phyloP scores from a whole-genome alignment of 225 moss, liverwort and hornwort species.

The Pseudisothecium myosuroides region DNA sequence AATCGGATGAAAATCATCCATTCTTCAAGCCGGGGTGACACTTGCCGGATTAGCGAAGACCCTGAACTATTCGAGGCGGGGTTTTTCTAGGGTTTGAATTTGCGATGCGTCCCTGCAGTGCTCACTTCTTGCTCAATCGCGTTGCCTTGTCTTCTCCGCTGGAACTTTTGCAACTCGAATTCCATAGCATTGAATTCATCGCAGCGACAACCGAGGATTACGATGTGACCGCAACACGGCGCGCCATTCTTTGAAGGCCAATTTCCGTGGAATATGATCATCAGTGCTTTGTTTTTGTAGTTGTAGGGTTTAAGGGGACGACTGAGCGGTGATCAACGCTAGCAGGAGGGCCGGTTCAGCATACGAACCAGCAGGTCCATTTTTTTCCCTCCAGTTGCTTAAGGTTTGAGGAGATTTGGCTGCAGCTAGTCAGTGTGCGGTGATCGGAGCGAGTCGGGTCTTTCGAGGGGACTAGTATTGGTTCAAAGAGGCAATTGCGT shows the following conservation, averaged over 20 bases:
- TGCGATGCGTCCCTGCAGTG: background rate
- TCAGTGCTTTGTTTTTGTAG: background rate
- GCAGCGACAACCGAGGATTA: background rate
- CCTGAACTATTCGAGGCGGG: background rate
- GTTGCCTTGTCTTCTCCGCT: background rate
- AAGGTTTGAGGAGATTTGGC: background rate
- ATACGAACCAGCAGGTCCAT: slow-evolving; percentile 17
- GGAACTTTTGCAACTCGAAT: background rate
- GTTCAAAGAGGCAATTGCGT: background rate
- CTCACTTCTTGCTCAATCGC: background rate
- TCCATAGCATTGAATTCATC: background rate
- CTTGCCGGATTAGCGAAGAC: background rate
- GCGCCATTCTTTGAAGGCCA: background rate
- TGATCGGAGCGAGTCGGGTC: background rate
- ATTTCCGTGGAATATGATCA: background rate
- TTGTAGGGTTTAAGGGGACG: background rate
- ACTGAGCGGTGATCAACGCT: background rate
- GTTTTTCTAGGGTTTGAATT: background rate
- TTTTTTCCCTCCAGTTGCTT: background rate
- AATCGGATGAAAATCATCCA: background rate
- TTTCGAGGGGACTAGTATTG: background rate
- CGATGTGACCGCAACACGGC: background rate
- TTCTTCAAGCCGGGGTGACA: background rate
- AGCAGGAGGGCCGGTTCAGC: background rate
- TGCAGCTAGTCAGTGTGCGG: background rate